phyloP scores from a whole-genome alignment of 306 rosid species.

The Bauhinia variegata region DNA sequence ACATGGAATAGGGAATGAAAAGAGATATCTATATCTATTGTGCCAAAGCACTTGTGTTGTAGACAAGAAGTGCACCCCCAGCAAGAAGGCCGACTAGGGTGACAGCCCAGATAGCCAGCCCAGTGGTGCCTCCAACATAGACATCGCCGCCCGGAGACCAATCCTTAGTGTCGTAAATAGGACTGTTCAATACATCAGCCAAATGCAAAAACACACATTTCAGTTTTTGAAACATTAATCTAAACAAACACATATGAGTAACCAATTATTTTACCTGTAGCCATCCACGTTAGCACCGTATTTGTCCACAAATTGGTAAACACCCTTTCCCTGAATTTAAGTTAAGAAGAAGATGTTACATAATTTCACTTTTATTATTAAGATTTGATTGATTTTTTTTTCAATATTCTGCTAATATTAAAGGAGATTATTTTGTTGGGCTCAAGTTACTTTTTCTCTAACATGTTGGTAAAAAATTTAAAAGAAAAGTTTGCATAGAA shows the following conservation, averaged over 20 bases:
- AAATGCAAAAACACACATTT: slow-evolving; percentile 26
- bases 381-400: slow-evolving; percentile 14
- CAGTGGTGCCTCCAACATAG: slow-evolving; percentile 84
- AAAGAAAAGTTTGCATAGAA: too few species aligned
- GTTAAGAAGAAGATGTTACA: slow-evolving; percentile 20
- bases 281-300: slow-evolving; percentile 99
- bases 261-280: slow-evolving; percentile 95
- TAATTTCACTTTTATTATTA: neutral
- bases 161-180: slow-evolving; percentile 69
- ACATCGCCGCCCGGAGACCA: slow-evolving; percentile 90
- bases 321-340: slow-evolving; percentile 92
- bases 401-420: neutral
- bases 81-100: slow-evolving; percentile 84
- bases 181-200: slow-evolving; percentile 52
- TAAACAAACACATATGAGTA: too few species aligned
- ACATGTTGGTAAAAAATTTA: too few species aligned
- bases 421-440: too few species aligned
- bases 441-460: too few species aligned
- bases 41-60: slow-evolving; percentile 92
- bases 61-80: slow-evolving; percentile 96
- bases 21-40: too few species aligned
- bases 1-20: slow-evolving; percentile 30
- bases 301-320: slow-evolving; percentile 93
- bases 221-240: too few species aligned
- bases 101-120: slow-evolving; percentile 96